Evolutionary conservation across 2,329 filamentous ascomycete species (phyloP).

Genomic region (Corinectria fuckeliana): DNA sequence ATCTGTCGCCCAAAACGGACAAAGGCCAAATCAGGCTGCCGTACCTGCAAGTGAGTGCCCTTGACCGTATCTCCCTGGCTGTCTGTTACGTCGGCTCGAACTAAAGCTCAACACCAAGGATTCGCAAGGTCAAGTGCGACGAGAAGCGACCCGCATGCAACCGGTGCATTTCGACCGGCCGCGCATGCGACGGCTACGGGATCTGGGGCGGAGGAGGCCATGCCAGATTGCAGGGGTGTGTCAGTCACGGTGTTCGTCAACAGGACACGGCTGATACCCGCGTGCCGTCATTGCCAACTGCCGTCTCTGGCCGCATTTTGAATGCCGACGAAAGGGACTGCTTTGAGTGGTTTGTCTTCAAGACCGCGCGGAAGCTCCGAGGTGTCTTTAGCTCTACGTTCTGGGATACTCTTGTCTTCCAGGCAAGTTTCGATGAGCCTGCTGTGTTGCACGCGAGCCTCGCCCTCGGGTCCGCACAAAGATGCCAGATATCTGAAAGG

Average conservation of each 20-base stretch:
- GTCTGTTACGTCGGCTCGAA: not conserved
- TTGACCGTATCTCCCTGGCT: not conserved
- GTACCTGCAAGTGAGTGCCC: constrained; percentile 36
- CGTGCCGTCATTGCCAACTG: not conserved
- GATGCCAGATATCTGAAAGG: constrained; percentile 9
- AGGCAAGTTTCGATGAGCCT: constrained; percentile 45
- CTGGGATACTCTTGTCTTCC: constrained; percentile 48
- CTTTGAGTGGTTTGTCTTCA: constrained; percentile 43
- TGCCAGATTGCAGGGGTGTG: not conserved
- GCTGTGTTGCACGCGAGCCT: constrained; percentile 49
- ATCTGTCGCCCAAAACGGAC: not conserved
- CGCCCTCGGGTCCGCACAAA: constrained; percentile 46
- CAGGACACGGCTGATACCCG: not conserved
- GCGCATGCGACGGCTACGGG: constrained; percentile 11
- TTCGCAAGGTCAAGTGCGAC: constrained; percentile 14
- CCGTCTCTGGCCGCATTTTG: constrained; percentile 4
- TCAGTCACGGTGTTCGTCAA: not conserved
- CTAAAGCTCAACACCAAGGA: not conserved
- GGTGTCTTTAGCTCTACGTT: constrained; percentile 47
- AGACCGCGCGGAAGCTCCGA: constrained; percentile 45
- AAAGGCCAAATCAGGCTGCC: constrained; percentile 34
- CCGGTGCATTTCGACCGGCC: not conserved
- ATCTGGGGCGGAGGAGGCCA: constrained; percentile 7
- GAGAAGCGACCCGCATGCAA: constrained; percentile 3
- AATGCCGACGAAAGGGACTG: constrained; percentile 22